phyloP scores from a whole-genome alignment of 805 yeast genomes.

The Barnettozyma populi region DNA sequence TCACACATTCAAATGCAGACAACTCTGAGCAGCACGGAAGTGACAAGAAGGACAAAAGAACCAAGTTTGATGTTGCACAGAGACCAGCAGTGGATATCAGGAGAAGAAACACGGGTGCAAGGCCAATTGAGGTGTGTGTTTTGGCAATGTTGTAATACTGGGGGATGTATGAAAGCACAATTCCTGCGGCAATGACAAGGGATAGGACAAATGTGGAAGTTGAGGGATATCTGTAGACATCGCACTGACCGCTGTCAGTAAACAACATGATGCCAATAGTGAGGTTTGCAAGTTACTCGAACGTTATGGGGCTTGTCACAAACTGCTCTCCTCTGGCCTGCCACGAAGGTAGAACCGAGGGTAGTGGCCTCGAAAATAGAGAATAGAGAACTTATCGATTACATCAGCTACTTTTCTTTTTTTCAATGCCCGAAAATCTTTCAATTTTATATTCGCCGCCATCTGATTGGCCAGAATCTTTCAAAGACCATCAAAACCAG shows the following conservation, averaged over 20 bases:
- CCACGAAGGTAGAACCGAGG: background rate
- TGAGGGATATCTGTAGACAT: slow-evolving; percentile 38
- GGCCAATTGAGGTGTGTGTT: slow-evolving; percentile 67
- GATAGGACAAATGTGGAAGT: slow-evolving; percentile 44
- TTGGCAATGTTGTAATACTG: slow-evolving; percentile 58
- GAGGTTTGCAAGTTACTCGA: too few relatives aligned
- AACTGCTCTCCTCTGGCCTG: too few relatives aligned
- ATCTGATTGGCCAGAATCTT: slow-evolving; percentile 1
- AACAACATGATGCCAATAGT: background rate
- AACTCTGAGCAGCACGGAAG: slow-evolving; percentile 53
- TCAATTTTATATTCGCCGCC: background rate
- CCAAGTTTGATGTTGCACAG: slow-evolving; percentile 60
- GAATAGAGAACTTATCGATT: background rate
- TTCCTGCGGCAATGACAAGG: slow-evolving; percentile 54
- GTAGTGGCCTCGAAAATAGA: background rate
- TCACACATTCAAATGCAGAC: slow-evolving; percentile 52
- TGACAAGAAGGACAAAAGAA: slow-evolving; percentile 55
- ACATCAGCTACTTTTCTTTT: background rate
- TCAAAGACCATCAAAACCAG: background rate
- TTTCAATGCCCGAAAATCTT: background rate
- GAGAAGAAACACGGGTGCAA: slow-evolving; percentile 65
- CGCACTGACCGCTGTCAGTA: slow-evolving; percentile 7
- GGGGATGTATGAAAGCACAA: slow-evolving; percentile 66
- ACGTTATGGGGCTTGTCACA: too few relatives aligned
- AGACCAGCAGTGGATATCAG: slow-evolving; percentile 68